A percentile compares a stretch with the other conserved stretches of the same genome.
phyloP scores from a whole-genome alignment of 2,329 filamentous ascomycete species.

The Hypoxylon sp. region DNA sequence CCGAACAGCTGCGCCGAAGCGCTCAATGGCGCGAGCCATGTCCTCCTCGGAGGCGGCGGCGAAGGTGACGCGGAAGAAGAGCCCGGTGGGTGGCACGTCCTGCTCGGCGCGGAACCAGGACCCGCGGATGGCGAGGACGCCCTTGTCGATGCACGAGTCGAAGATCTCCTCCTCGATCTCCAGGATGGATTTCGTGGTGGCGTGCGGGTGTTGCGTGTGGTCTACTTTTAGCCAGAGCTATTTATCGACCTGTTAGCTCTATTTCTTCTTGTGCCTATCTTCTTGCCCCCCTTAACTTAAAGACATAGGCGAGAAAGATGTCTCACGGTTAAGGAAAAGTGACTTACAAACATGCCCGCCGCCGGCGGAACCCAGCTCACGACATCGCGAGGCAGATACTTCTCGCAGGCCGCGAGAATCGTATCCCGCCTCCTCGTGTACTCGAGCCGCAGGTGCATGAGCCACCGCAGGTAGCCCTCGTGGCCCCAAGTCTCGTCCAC shows the following conservation, averaged over 20 bases:
- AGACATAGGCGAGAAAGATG: no score
- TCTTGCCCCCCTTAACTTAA: no score
- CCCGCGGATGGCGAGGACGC: constrained; percentile 82
- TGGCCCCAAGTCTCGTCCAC: constrained; percentile 96
- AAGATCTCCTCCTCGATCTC: constrained; percentile 90
- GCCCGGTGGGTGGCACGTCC: constrained; percentile 63
- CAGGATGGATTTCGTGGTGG: constrained; percentile 60
- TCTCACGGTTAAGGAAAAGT: constrained; percentile 5
- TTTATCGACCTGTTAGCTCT: constrained; percentile 44
- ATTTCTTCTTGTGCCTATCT: no score
- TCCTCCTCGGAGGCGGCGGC: constrained; percentile 77
- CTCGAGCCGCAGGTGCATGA: constrained; percentile 80
- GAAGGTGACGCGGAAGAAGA: constrained; percentile 92
- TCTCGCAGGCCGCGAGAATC: constrained; percentile 81
- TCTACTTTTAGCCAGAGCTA: constrained; percentile 79
- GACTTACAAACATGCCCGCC: constrained; percentile 93
- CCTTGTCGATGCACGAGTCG: constrained; percentile 74
- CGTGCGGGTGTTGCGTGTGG: constrained; percentile 70
- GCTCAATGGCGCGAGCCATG: constrained; percentile 75
- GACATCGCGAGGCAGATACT: constrained; percentile 75
- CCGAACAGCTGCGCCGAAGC: constrained; percentile 79
- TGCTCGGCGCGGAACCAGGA: constrained; percentile 90
- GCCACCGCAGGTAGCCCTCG: constrained; percentile 86
- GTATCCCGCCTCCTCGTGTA: constrained; percentile 83
- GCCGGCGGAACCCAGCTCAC: constrained; percentile 81